A percentile compares a stretch with the other conserved stretches of the same genome.
These are phyloP conservation scores for Sugiyamaella grinbergsii DNA, from an alignment of 1,139 yeast species.

Conservation along the genomic window DNA sequence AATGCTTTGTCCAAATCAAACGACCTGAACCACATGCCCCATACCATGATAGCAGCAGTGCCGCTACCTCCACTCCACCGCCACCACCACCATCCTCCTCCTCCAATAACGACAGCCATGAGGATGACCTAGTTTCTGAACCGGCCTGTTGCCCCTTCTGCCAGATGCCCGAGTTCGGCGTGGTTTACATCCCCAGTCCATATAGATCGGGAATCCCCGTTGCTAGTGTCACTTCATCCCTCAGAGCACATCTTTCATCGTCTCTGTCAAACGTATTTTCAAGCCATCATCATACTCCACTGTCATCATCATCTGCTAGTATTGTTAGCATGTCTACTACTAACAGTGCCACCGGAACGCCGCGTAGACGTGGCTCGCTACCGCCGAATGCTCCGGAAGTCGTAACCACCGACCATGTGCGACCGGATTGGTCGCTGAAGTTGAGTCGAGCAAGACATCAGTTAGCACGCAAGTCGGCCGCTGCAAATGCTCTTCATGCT, in stretches of 20 bases:
- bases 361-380: constrained; percentile 33
- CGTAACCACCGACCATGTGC: constrained; percentile 72
- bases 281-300: constrained; percentile 21
- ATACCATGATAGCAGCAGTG: constrained; percentile 51
- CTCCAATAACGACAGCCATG: constrained; percentile 16
- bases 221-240: constrained; percentile 20
- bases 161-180: constrained; percentile 84
- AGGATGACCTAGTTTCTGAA: constrained; percentile 62
- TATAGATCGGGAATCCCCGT: constrained; percentile 40
- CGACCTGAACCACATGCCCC: constrained; percentile 95
- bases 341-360: constrained; percentile 17
- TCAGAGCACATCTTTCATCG: constrained; percentile 23
- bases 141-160: constrained; percentile 94
- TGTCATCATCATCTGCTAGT: constrained; percentile 24
- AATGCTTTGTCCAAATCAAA: constrained; percentile 94
- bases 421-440: constrained; percentile 91
- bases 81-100: constrained; percentile 27
- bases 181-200: constrained; percentile 69
- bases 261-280: constrained; percentile 23
- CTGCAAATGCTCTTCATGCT: constrained; percentile 92
- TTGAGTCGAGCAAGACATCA: constrained; percentile 71
- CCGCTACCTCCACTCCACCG: constrained; percentile 23
- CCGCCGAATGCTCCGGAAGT: constrained; percentile 43
- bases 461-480: constrained; percentile 83
- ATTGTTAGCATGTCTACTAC: constrained; percentile 14